Base-by-base conservation (phyloP, 371 early-diverging fungal species). In the Mortierella sp. region DNA sequence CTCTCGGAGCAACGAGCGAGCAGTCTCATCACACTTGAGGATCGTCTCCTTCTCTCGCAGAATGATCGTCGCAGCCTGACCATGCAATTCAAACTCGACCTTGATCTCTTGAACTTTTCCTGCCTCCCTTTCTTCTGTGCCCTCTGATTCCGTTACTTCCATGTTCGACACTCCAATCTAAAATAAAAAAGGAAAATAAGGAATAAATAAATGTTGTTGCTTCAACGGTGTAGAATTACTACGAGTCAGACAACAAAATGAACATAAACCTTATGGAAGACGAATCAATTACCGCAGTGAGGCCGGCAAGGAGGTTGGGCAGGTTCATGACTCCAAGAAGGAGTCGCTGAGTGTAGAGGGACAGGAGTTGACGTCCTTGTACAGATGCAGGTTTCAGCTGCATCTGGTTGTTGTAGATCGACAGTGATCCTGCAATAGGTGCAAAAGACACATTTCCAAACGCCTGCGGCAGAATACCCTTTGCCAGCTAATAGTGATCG, bases 331-430 rank as follows among this genome's bases (percentile, higher is more conserved):
- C 76, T 2, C 87, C 87, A 8, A 82, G 82, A 45, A 86, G 83
- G 52, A 82, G 79, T 19, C 80, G 74, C 58, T 86, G 82, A 10
- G 75, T 80, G 38, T 80, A 74, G 9, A 86, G 76, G 14, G 87
- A 77, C 55, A 86, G 28, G 38, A 86, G 58, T 73, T 82, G 87
- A 9, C 80, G 82, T 14, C 80, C 87, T 34, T 80, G 75, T 16
- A 75, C 82, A 11, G 87, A 76, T 6, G 83, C 82, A 31, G 80
- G 82, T 52, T 86, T 83, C 8, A 86, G 74, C 48, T 86, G 87
- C 87, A 86, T 86, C 50, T 82, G 87, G 68, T 86, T 86, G 58
- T 86, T 86, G 65, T 82, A 86, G 45, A 86, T 82, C 11, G 87
- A 86, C 10, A 86, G 76, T 1, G 87, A 86, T 26, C 87, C 87